Evolutionary conservation across 306 rosid genomes (phyloP).

Genomic region (Nissolia schottii): DNA sequence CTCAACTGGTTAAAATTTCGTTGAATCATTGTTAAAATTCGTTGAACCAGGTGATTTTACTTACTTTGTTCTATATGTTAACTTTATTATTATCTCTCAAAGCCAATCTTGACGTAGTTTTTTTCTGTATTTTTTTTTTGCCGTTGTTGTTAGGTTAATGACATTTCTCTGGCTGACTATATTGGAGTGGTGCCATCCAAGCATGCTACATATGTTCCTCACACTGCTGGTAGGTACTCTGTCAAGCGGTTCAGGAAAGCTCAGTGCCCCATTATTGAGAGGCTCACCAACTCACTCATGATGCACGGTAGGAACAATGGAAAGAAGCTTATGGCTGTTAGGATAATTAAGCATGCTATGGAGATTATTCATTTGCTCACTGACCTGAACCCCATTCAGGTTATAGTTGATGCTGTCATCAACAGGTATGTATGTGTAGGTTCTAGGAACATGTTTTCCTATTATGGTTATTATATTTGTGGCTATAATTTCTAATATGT

Average conservation of each 20-base stretch:
- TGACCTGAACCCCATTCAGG: slow-evolving; percentile 59
- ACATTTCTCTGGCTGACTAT: slow-evolving; percentile 49
- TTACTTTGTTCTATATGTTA: too few species aligned
- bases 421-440: slow-evolving; percentile 38
- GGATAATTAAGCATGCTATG: slow-evolving; percentile 56
- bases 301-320: slow-evolving; percentile 70
- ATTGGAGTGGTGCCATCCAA: slow-evolving; percentile 50
- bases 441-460: fast-evolving
- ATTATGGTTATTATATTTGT: neutral
- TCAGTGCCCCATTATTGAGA: slow-evolving; percentile 64
- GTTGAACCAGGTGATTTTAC: too few species aligned
- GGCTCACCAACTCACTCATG: slow-evolving; percentile 66
- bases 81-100: too few species aligned
- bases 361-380: slow-evolving; percentile 61
- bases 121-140: neutral
- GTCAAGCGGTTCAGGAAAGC: slow-evolving; percentile 60
- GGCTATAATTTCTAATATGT: too few species aligned
- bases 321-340: slow-evolving; percentile 60
- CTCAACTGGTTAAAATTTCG: neutral
- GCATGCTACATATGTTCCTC: slow-evolving; percentile 63
- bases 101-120: neutral
- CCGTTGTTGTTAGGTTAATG: slow-evolving; percentile 26
- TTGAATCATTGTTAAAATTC: neutral
- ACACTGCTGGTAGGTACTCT: slow-evolving; percentile 63
- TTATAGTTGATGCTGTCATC: slow-evolving; percentile 56